Base-by-base conservation (phyloP, 2,329 filamentous ascomycete genomes). In the Paecilomyces sp. region DNA sequence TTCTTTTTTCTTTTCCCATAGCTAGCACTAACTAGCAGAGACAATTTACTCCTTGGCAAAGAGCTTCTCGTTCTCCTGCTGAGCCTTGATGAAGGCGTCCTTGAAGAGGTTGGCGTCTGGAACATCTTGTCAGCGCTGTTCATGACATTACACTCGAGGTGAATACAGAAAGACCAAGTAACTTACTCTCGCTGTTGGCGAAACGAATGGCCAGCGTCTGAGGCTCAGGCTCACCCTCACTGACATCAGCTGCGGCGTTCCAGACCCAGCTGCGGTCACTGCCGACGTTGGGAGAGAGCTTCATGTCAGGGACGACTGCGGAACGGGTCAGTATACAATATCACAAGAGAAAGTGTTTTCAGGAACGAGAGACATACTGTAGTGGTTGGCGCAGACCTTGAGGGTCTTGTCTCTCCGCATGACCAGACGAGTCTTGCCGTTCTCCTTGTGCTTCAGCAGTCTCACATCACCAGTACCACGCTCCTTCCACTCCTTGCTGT, bases 321-420 rank as follows among this genome's bases (percentile, higher is more conserved):
- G 59, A 57, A 54, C 62, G 52, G 54, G 61, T 71, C 57, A 74
- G 64, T 57, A 68, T 50, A 56, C 52, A 24, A 54, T 59, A 28
- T 28, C 25, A 4, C 25, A 28, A 28, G 25, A 6, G 25, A 28
- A 28, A 28, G 25, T 28, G 3, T 28, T 6, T 28, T 36, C 28
- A 34, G 18, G 31, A 51, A 24, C 22, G 22, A 4, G 24, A 22
- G 33, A 81, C 89, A 72, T 88, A 96, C 92, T 88, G 81, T 99
- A 99, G 85, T 99, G 94, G 84, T 99, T 99, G 75, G 94, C 94
- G 88, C 94, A 99, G 80, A 99, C 94, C 86, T 99, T 99, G 82
- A 97, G 87, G 63, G 94, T 99, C 91, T 97, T 97, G 84, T 99
- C 94, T 76, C 94, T 87, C 77, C 94, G 90, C 94, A 99, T 99